phyloP scores from a whole-genome alignment of 768 basidiomycete genomes.

The Termitomyces sp. region DNA sequence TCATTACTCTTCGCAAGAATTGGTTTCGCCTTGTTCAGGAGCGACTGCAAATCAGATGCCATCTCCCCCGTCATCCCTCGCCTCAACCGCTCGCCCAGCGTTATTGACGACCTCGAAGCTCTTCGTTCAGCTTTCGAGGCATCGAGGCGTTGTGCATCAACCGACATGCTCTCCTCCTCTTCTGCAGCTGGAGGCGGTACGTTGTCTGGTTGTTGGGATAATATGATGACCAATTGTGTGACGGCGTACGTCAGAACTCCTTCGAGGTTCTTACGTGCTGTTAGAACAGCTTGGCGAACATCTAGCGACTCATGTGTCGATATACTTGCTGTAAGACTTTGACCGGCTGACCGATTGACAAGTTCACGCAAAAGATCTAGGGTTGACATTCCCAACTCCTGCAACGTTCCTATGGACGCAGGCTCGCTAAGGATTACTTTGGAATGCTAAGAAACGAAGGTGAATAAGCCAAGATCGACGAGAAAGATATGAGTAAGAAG shows the following conservation, averaged over 20 bases:
- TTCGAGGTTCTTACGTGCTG: slow-evolving; percentile 63
- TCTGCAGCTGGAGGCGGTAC: slow-evolving; percentile 27
- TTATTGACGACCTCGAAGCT: slow-evolving; percentile 41
- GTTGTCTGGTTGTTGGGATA: slow-evolving; percentile 71
- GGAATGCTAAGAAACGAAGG: slow-evolving; percentile 55
- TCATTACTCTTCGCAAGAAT: slow-evolving; percentile 58
- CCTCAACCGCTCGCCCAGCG: slow-evolving; percentile 63
- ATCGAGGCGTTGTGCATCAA: slow-evolving; percentile 31
- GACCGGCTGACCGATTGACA: slow-evolving; percentile 55
- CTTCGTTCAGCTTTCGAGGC: slow-evolving; percentile 29
- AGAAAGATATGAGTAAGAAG: slow-evolving; percentile 24
- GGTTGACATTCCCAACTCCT: slow-evolving; percentile 80
- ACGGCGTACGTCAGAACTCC: slow-evolving; percentile 65
- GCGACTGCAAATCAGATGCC: slow-evolving; percentile 63
- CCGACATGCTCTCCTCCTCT: slow-evolving; percentile 39
- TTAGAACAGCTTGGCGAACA: slow-evolving; percentile 56
- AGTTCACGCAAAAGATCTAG: slow-evolving; percentile 72
- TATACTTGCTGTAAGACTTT: slow-evolving; percentile 41
- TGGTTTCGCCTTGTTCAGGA: slow-evolving; percentile 64
- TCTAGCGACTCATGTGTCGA: slow-evolving; percentile 35
- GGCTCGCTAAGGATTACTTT: slow-evolving; percentile 82
- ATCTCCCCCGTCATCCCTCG: slow-evolving; percentile 82
- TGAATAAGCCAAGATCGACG: slow-evolving; percentile 1
- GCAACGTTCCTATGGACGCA: slow-evolving; percentile 79
- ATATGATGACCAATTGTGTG: slow-evolving; percentile 78